These are phyloP conservation scores for Choanephora cucurbitarum DNA, from an alignment of 371 early-diverging fungal genomes.

Conservation along the genomic window DNA sequence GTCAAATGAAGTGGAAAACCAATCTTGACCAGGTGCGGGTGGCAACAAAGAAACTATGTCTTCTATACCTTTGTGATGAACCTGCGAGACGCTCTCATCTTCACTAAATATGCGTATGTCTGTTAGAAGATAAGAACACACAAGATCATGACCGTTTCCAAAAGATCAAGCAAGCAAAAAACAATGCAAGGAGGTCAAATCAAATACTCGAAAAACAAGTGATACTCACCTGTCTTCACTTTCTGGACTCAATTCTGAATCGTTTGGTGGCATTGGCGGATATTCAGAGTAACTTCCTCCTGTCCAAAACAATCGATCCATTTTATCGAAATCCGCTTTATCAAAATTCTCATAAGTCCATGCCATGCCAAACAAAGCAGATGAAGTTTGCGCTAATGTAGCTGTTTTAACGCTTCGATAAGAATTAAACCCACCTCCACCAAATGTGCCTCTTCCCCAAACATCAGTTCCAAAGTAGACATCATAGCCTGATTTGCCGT, in stretches of 20 bases:
- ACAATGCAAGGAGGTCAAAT: constrained; percentile 2
- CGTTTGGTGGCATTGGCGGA: constrained; percentile 14
- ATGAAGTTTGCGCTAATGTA: constrained; percentile 41
- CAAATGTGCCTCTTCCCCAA: constrained; percentile 66
- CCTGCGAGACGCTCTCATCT: constrained; percentile 22
- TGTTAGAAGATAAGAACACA: constrained; percentile 25
- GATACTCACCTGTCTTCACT: constrained; percentile 16
- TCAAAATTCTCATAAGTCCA: constrained; percentile 61
- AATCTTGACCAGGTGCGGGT: constrained; percentile 37
- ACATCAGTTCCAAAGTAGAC: constrained; percentile 68
- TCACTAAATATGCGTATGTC: constrained; percentile 25
- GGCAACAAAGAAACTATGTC: constrained; percentile 1
- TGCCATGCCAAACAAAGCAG: constrained; percentile 64
- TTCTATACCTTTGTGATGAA: constrained; percentile 20
- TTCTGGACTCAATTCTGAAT: constrained; percentile 1
- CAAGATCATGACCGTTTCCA: too few species aligned
- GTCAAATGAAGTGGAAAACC: constrained; percentile 59
- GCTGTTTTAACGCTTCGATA: constrained; percentile 54
- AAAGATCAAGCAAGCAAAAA: too few species aligned
- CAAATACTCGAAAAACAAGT: constrained; percentile 2
- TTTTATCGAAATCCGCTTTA: constrained; percentile 41
- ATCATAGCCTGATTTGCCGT: constrained; percentile 34
- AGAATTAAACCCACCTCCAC: constrained; percentile 59
- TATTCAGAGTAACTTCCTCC: constrained; percentile 33
- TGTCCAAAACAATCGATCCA: constrained; percentile 60